These are phyloP conservation scores for Apiotrichum veenhuisii DNA, from an alignment of 1,284 basidiomycete species.

Conservation along the genomic window DNA sequence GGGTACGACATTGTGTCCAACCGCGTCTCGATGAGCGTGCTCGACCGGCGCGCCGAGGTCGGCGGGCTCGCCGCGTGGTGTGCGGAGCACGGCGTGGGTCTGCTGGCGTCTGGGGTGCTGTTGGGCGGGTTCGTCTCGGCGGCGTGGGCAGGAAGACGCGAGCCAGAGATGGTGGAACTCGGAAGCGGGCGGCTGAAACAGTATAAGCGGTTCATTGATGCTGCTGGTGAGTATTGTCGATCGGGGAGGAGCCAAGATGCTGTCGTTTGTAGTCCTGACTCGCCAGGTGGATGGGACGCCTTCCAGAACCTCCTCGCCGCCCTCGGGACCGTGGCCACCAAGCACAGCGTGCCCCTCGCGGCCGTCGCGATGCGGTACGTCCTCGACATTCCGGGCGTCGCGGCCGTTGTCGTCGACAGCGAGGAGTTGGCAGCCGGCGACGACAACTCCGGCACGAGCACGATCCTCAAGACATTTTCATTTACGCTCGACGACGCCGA, in stretches of 20 bases:
- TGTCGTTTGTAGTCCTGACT: background rate
- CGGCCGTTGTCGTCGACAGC: conserved; percentile 15
- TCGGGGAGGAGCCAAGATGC: background rate
- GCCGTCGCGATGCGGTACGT: conserved; percentile 17
- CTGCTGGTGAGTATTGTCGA: conserved; percentile 15
- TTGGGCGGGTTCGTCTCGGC: conserved; percentile 22
- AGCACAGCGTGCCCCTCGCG: conserved; percentile 16
- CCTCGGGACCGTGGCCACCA: conserved; percentile 12
- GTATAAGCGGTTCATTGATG: conserved; percentile 23
- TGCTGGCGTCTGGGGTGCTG: conserved; percentile 21
- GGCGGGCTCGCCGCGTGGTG: conserved; percentile 18
- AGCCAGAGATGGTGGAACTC: conserved; percentile 3
- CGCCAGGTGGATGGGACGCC: conserved; percentile 18
- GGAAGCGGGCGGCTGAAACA: conserved; percentile 12
- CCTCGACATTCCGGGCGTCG: conserved; percentile 15
- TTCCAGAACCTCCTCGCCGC: conserved; percentile 17
- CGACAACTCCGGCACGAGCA: too few relatives aligned
- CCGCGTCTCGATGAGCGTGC: conserved; percentile 22
- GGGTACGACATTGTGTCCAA: conserved; percentile 19
- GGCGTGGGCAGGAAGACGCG: conserved; percentile 17
- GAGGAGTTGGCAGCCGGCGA: background rate
- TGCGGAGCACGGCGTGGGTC: conserved; percentile 7
- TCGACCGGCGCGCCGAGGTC: conserved; percentile 21
- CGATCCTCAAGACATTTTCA: background rate
- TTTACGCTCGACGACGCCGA: conserved; percentile 7